These are phyloP conservation scores for Apodospora peruviana DNA, from an alignment of 495 filamentous ascomycete species.

Conservation along the genomic window DNA sequence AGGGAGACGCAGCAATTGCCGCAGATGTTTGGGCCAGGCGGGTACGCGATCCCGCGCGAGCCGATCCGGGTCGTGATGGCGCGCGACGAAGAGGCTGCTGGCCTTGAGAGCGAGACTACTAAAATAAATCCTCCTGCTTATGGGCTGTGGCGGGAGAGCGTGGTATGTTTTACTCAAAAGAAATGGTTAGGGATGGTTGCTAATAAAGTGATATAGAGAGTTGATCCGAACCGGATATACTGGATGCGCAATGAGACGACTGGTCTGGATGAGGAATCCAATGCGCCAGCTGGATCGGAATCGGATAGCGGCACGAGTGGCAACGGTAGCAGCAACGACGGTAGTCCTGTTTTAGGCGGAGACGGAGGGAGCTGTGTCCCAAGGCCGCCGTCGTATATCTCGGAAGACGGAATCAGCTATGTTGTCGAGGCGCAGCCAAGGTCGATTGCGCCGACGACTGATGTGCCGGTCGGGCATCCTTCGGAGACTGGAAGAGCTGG, in stretches of 20 bases:
- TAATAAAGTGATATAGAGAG: conserved; percentile 42
- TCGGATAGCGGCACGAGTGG: neutral
- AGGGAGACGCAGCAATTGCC: conserved; percentile 17
- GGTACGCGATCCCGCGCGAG: conserved; percentile 54
- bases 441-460: conserved; percentile 39
- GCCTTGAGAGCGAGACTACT: conserved; percentile 44
- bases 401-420: conserved; percentile 66
- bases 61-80: conserved; percentile 60
- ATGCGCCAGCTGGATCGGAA: too few species aligned
- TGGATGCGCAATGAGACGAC: conserved; percentile 60
- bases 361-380: conserved; percentile 6
- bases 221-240: conserved; percentile 73
- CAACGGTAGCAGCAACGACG: conserved; percentile 14
- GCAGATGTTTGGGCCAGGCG: conserved; percentile 41
- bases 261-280: neutral
- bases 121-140: conserved; percentile 79
- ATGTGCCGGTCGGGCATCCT: conserved; percentile 41
- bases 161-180: conserved; percentile 54
- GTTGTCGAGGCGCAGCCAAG: conserved; percentile 56
- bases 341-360: neutral
- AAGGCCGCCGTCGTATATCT: conserved; percentile 65
- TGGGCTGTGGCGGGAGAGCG: conserved; percentile 74
- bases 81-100: conserved; percentile 56
- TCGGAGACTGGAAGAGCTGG: conserved; percentile 29
- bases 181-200: neutral